Conservation (phyloP, 78 protist species). For the Dictyostelium brefeldianum region DNA sequence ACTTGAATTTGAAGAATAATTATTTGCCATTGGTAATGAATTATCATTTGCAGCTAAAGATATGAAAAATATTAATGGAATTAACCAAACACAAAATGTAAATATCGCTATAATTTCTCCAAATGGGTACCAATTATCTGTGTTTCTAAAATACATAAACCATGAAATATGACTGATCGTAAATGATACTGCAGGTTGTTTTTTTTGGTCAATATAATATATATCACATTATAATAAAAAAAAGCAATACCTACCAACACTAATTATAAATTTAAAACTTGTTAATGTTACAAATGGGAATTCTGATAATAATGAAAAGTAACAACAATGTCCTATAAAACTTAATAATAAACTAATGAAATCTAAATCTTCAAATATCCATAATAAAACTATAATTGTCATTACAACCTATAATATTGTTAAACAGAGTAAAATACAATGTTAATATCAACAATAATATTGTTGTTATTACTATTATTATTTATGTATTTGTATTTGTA, state of each 20-base stretch:
- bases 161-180: conserved; percentile 58
- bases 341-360: conserved; percentile 11
- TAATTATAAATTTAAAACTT: conserved; percentile 48
- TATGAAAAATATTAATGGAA: conserved; percentile 75
- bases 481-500: too few species aligned
- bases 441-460: too few species aligned
- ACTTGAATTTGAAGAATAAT: conserved; percentile 5
- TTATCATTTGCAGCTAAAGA: conserved; percentile 74
- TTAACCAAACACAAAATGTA: conserved; percentile 77
- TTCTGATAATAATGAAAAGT: conserved; percentile 48
- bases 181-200: conserved; percentile 70
- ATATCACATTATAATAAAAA: not conserved
- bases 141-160: conserved; percentile 60
- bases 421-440: not conserved
- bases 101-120: conserved; percentile 58
- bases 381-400: conserved; percentile 17
- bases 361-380: conserved; percentile 43
- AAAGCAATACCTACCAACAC: conserved; percentile 55
- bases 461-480: too few species aligned
- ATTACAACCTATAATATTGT: conserved; percentile 21
- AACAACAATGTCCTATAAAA: conserved; percentile 33
- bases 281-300: conserved; percentile 76
- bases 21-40: conserved; percentile 32
- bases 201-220: not conserved
- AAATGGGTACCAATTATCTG: conserved; percentile 45